phyloP scores from a whole-genome alignment of 208 protist genomes.

The Plasmodiophora brassicae region DNA sequence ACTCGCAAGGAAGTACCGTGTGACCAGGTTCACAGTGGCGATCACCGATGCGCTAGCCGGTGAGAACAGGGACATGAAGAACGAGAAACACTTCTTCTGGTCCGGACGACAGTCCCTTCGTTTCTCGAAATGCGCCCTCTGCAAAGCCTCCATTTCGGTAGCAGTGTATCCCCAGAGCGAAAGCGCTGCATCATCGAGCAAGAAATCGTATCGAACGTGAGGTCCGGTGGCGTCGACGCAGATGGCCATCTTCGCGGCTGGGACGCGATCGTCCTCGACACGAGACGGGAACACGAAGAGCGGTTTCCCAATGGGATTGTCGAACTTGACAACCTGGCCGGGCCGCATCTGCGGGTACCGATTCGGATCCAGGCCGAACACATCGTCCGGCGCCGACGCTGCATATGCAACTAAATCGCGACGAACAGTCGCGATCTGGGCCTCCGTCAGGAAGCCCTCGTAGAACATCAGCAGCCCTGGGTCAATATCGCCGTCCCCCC shows the following conservation, averaged over 20 bases:
- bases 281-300: background rate
- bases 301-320: background rate
- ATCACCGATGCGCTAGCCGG: background rate
- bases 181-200: background rate
- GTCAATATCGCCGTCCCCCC: background rate
- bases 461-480: background rate
- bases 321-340: background rate
- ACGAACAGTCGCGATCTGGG: background rate
- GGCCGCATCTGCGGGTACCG: background rate
- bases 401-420: background rate
- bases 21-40: background rate
- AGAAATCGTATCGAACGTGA: background rate
- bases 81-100: background rate
- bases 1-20: background rate
- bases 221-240: background rate
- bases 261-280: background rate
- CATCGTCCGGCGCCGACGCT: background rate
- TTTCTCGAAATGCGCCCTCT: background rate
- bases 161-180: background rate
- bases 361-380: slow-evolving; percentile 2
- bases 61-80: background rate
- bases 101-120: too few relatives aligned
- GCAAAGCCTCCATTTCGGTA: background rate
- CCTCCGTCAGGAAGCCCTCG: background rate
- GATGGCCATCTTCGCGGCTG: background rate